Evolutionary conservation across 2,329 filamentous ascomycete genomes (phyloP).

Genomic region (Pestalotiopsis sp.): DNA sequence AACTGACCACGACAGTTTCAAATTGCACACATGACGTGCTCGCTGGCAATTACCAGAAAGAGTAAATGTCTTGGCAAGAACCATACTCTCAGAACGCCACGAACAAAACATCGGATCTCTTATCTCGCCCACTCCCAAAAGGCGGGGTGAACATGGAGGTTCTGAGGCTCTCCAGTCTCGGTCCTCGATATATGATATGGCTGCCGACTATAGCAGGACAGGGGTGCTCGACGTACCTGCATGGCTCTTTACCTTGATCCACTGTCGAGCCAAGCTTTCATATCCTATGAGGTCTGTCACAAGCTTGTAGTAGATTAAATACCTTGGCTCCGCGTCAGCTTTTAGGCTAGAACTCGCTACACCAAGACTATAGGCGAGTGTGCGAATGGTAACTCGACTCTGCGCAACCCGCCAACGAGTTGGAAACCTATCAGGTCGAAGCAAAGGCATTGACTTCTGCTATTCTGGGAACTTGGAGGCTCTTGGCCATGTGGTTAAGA

Average conservation of each 20-base stretch:
- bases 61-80: neutral
- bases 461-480: neutral
- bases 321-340: constrained; percentile 12
- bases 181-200: neutral
- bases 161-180: neutral
- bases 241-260: neutral
- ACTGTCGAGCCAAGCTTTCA: neutral
- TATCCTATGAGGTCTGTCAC: neutral
- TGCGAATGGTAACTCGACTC: neutral
- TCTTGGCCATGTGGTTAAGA: neutral
- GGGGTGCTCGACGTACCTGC: neutral
- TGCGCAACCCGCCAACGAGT: neutral
- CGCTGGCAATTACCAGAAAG: neutral
- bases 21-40: neutral
- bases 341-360: neutral
- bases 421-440: neutral
- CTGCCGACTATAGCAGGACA: neutral
- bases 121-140: neutral
- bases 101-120: neutral
- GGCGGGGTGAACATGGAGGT: neutral
- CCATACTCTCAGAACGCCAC: neutral
- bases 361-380: neutral
- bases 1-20: neutral
- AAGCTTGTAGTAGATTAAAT: constrained; percentile 6
- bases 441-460: neutral